Percentiles rank a stretch among this genome's conserved stretches.
These are phyloP conservation scores for Fonsecaea erecta DNA, from an alignment of 2,329 filamentous ascomycete genomes.

Conservation along the genomic window DNA sequence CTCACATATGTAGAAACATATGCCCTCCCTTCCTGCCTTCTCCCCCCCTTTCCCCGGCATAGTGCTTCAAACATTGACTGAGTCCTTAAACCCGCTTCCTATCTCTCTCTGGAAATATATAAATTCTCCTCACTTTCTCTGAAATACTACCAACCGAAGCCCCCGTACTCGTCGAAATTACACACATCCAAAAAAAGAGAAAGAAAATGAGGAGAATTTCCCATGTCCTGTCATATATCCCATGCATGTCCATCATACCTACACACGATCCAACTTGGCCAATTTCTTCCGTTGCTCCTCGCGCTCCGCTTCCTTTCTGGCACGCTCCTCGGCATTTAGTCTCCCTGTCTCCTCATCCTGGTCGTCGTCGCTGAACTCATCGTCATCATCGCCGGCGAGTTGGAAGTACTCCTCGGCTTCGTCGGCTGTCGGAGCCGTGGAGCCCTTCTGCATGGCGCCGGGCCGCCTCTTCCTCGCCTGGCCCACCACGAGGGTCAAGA, in stretches of 20 bases:
- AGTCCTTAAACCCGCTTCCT: too few relatives aligned
- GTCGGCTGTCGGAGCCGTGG: constrained; percentile 25
- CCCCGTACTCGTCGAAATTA: too few relatives aligned
- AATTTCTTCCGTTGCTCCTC: constrained; percentile 34
- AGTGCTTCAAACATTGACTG: too few relatives aligned
- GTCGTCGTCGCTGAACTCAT: constrained; percentile 30
- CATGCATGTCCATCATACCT: neutral
- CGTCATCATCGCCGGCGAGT: constrained; percentile 35
- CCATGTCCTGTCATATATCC: too few relatives aligned
- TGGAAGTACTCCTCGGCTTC: constrained; percentile 40
- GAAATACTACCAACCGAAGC: too few relatives aligned
- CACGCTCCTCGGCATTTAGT: constrained; percentile 17
- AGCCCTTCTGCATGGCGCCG: constrained; percentile 21
- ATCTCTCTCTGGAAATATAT: too few relatives aligned
- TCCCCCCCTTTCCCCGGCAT: too few relatives aligned
- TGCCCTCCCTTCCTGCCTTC: too few relatives aligned
- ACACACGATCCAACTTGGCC: constrained; percentile 35
- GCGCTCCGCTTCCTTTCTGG: constrained; percentile 28
- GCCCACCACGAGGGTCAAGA: constrained; percentile 29
- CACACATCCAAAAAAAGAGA: too few relatives aligned
- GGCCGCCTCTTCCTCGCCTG: constrained; percentile 21
- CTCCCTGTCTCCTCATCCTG: constrained; percentile 21
- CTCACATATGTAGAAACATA: too few relatives aligned
- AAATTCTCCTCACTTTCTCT: too few relatives aligned
- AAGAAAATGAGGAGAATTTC: too few relatives aligned